These are phyloP conservation scores for Amoeboradix gromovi DNA, from an alignment of 371 early-diverging fungal species.

Conservation along the genomic window DNA sequence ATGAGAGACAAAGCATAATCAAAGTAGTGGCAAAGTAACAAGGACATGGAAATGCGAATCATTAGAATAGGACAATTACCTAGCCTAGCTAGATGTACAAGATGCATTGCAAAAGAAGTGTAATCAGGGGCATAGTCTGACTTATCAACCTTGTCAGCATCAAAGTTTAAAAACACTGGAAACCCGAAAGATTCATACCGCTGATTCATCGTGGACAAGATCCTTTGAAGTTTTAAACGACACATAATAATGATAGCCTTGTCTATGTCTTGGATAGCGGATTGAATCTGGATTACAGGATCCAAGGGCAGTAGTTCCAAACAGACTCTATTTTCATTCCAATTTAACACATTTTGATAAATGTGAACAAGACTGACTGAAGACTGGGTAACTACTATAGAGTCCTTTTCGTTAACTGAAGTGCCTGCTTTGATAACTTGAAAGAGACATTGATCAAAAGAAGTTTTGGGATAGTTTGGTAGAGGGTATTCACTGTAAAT, in stretches of 20 bases:
- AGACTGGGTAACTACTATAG: neutral
- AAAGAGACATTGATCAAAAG: neutral
- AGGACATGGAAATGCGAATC: neutral
- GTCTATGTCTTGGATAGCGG: neutral
- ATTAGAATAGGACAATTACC: neutral
- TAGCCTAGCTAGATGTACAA: neutral
- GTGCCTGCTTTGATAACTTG: neutral
- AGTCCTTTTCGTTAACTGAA: neutral
- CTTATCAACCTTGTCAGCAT: neutral
- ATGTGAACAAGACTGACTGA: neutral
- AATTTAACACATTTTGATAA: neutral
- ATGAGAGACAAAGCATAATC: neutral
- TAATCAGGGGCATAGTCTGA: neutral
- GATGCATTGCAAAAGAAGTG: neutral
- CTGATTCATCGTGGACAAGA: neutral
- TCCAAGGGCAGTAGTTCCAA: neutral
- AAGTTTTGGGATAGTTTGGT: neutral
- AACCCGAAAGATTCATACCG: neutral
- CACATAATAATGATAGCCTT: neutral
- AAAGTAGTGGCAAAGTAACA: neutral
- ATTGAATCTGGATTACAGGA: neutral
- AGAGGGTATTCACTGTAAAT: neutral
- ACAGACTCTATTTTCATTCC: neutral
- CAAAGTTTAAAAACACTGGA: neutral
- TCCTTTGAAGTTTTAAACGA: neutral